Conservation (phyloP, 371 early-diverging fungal genomes). For the Lichtheimia corymbifera region DNA sequence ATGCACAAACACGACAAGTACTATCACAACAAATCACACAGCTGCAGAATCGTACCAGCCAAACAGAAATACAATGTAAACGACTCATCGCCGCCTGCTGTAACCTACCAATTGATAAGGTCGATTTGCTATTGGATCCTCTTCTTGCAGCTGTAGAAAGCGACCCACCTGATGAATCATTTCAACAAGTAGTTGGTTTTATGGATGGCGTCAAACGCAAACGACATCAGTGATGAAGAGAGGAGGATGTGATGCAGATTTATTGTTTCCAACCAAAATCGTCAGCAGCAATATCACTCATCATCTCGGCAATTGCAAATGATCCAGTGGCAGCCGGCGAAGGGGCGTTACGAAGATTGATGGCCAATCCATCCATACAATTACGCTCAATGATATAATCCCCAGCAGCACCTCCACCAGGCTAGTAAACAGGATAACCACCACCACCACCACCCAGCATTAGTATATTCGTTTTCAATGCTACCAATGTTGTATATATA, state of each 20-base stretch:
- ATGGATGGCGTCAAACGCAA: conserved; percentile 41
- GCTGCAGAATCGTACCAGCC: conserved; percentile 34
- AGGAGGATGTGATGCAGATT: background rate
- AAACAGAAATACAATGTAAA: conserved; percentile 69
- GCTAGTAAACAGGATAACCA: conserved; percentile 7
- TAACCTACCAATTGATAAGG: conserved; percentile 63
- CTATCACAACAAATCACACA: conserved; percentile 45
- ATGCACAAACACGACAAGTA: conserved; percentile 43
- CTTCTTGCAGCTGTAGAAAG: conserved; percentile 74
- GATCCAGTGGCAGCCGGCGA: conserved; percentile 50
- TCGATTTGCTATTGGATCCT: conserved; percentile 68
- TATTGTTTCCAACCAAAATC: conserved; percentile 36
- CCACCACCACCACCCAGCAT: background rate
- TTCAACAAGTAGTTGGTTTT: conserved; percentile 57
- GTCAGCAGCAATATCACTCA: conserved; percentile 40
- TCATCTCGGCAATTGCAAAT: conserved; percentile 46
- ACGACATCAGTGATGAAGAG: background rate
- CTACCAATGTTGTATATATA: background rate
- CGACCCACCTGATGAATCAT: conserved; percentile 64
- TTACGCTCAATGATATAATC: conserved; percentile 51
- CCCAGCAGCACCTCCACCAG: conserved; percentile 44
- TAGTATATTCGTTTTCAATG: background rate
- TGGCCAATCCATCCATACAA: conserved; percentile 39
- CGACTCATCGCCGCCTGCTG: conserved; percentile 77
- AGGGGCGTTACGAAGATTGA: conserved; percentile 51